These are phyloP conservation scores for Boletus edulis DNA, from an alignment of 768 basidiomycete genomes.

Conservation along the genomic window DNA sequence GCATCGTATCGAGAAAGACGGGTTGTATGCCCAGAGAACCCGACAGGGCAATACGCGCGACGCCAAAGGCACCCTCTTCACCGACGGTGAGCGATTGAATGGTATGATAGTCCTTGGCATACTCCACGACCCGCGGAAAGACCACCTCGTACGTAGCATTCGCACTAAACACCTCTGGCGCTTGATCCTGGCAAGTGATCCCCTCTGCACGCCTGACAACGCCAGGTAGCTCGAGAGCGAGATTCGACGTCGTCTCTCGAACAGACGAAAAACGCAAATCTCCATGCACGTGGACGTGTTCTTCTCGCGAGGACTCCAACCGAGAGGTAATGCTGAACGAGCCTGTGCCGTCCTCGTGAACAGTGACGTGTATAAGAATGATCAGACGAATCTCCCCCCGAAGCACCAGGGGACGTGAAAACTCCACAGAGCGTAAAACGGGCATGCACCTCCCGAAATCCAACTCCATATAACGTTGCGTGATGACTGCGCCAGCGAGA, in stretches of 20 bases:
- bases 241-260: slow-evolving; percentile 34
- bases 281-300: slow-evolving; percentile 46
- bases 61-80: slow-evolving; percentile 46
- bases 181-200: slow-evolving; percentile 25
- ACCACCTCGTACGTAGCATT: slow-evolving; percentile 62
- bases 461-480: slow-evolving; percentile 30
- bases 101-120: slow-evolving; percentile 55
- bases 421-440: slow-evolving; percentile 44
- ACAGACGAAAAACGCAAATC: slow-evolving; percentile 38
- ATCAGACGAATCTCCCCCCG: slow-evolving; percentile 28
- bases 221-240: slow-evolving; percentile 35
- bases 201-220: slow-evolving; percentile 34
- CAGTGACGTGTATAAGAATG: slow-evolving; percentile 40
- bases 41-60: slow-evolving; percentile 48
- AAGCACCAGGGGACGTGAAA: slow-evolving; percentile 55
- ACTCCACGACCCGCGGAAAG: slow-evolving; percentile 68
- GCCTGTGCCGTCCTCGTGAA: slow-evolving; percentile 35
- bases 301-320: slow-evolving; percentile 28
- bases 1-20: slow-evolving; percentile 62
- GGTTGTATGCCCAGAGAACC: slow-evolving; percentile 45
- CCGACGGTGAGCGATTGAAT: slow-evolving; percentile 54
- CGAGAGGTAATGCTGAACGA: slow-evolving; percentile 49
- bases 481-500: slow-evolving; percentile 42
- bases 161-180: slow-evolving; percentile 49
- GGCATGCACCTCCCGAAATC: slow-evolving; percentile 34